phyloP scores from a whole-genome alignment of 176 grass and related monocot genomes.

The Carex cristatella region DNA sequence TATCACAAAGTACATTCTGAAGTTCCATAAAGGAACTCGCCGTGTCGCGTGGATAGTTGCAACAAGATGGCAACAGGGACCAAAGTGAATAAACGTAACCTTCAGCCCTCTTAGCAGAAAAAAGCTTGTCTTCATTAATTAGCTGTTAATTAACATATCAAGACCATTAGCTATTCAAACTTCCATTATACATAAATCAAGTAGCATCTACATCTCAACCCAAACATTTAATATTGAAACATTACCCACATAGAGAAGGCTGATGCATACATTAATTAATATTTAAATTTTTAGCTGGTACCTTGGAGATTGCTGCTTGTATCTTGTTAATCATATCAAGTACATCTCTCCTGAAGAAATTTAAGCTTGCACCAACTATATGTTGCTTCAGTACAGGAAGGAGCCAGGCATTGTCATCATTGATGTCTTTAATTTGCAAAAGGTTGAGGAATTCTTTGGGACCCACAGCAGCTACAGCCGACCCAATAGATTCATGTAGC shows the following conservation, averaged over 20 bases:
- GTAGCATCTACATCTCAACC: neutral
- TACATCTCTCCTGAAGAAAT: constrained; percentile 74
- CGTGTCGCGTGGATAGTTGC: constrained; percentile 82
- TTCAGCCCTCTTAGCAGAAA: constrained; percentile 78
- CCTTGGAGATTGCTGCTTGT: constrained; percentile 67
- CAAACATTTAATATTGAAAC: neutral
- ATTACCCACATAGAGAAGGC: neutral
- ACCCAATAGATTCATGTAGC: constrained; percentile 81
- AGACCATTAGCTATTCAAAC: constrained; percentile 2
- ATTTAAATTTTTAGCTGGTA: constrained; percentile 9
- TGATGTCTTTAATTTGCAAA: constrained; percentile 57
- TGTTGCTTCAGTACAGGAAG: constrained; percentile 75
- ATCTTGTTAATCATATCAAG: constrained; percentile 45
- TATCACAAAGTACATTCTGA: constrained; percentile 55
- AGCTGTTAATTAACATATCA: constrained; percentile 48
- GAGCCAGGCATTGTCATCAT: constrained; percentile 72
- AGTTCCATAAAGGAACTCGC: constrained; percentile 52
- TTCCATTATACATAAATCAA: constrained; percentile 11
- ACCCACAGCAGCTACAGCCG: constrained; percentile 73
- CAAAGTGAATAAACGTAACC: constrained; percentile 84
- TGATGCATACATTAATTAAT: neutral
- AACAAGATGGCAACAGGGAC: constrained; percentile 87
- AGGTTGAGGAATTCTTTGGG: constrained; percentile 75
- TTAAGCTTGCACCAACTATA: constrained; percentile 76
- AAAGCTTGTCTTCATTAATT: constrained; percentile 58